Percentiles rank a stretch among this genome's conserved stretches.
Conservation (phyloP, 208 protist genomes). For the Herpetomonas tarakana region DNA sequence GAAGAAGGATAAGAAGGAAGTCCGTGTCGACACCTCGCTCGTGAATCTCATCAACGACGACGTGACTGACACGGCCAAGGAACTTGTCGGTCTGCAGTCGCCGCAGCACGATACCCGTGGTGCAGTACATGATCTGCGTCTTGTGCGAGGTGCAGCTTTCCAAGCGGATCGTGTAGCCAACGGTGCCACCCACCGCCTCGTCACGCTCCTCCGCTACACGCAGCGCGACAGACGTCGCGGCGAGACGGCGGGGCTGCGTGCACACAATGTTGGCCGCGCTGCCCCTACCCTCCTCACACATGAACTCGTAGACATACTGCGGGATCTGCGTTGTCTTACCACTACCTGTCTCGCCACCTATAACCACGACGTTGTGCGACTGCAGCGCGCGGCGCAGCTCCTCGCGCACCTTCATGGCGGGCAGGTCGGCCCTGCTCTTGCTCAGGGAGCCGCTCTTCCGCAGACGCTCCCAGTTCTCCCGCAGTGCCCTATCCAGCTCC, state of each 20-base stretch:
- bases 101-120: slow-evolving; percentile 92
- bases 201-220: slow-evolving; percentile 92
- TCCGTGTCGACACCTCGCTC: slow-evolving; percentile 97
- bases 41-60: slow-evolving; percentile 96
- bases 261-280: slow-evolving; percentile 91
- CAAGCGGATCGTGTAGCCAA: slow-evolving; percentile 93
- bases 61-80: slow-evolving; percentile 85
- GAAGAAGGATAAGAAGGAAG: slow-evolving; percentile 93
- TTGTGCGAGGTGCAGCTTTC: slow-evolving; percentile 85
- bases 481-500: slow-evolving; percentile 32
- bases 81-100: slow-evolving; percentile 88
- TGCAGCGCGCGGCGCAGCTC: slow-evolving; percentile 53
- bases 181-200: slow-evolving; percentile 83
- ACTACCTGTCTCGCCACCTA: slow-evolving; percentile 96
- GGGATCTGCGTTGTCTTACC: slow-evolving; percentile 98
- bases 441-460: slow-evolving; percentile 43
- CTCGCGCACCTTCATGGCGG: slow-evolving; percentile 68
- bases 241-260: slow-evolving; percentile 93
- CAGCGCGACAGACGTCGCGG: slow-evolving; percentile 92
- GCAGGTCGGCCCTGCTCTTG: slow-evolving; percentile 47
- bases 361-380: slow-evolving; percentile 90
- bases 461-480: slow-evolving; percentile 60
- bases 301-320: slow-evolving; percentile 95
- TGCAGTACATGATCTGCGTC: slow-evolving; percentile 93
- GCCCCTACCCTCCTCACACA: slow-evolving; percentile 79